Evolutionary conservation across 2,329 filamentous ascomycete species (phyloP), one percentile per base, ranked within the genome.

Genomic region (Ceratocystis variospora): DNA sequence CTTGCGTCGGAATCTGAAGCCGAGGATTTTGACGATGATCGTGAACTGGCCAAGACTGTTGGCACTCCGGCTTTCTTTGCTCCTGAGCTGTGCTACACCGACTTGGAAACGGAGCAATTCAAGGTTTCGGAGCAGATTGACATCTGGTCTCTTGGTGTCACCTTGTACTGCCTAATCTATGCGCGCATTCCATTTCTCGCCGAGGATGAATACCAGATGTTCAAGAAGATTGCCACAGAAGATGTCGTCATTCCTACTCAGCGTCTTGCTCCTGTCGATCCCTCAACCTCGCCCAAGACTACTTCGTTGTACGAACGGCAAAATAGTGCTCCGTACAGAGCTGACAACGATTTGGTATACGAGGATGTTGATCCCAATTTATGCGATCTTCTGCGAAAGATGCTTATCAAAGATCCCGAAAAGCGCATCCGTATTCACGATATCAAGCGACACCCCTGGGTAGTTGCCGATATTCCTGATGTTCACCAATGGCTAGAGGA

Each of bases 51-150:
- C 68, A 97, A 97, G 79, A 97, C 94, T 1, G 94, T 97, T 5
- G 94, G 94, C 64, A 99, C 94, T 0, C 94, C 94, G 5, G 94
- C 93, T 1, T 99, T 99, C 76, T 99, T 96, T 73, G 94, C 94
- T 1, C 94, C 94, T 3, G 94, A 99, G 75, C 81, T 99, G 46
- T 99, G 94, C 77, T 94, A 92, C 74, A 95, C 90, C 1, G 91
- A 94, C 69, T 76, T 86, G 28, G 86, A 85, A 69, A 80, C 76
- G 71, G 85, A 81, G 72, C 88, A 82, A 72, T 90, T 82, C 70
- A 93, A 81, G 77, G 86, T 99, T 50, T 96, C 91, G 3, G 90
- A 90, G 71, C 90, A 95, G 71, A 96, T 99, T 70, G 94, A 99
- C 73, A 87, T 99, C 17, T 99, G 94, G 94, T 96, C 94, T 10